phyloP scores from a whole-genome alignment of 2,329 filamentous ascomycete species.

The Cordyceps sp. region DNA sequence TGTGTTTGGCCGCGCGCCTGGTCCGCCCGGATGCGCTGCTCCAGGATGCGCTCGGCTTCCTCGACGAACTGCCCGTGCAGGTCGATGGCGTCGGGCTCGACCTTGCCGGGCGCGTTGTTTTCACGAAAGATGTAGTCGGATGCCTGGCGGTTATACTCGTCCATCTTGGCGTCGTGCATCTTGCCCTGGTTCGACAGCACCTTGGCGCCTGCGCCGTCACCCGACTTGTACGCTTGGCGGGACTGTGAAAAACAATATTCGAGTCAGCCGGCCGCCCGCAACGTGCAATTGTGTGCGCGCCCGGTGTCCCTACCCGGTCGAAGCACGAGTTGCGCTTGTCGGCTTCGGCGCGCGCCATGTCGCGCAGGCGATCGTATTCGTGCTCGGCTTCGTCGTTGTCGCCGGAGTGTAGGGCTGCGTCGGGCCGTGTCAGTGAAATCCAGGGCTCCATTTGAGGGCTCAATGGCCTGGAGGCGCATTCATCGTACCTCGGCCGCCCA shows the following conservation, averaged over 20 bases:
- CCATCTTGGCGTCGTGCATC: conserved; percentile 66
- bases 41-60: conserved; percentile 82
- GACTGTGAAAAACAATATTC: conserved; percentile 27
- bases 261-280: neutral
- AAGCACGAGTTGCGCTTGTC: conserved; percentile 64
- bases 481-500: conserved; percentile 24
- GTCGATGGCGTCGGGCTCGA: conserved; percentile 73
- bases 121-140: conserved; percentile 90
- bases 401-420: conserved; percentile 57
- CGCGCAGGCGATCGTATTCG: conserved; percentile 84
- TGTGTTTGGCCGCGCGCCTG: conserved; percentile 58
- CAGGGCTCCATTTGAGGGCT: conserved; percentile 1
- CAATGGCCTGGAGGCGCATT: no score
- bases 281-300: neutral
- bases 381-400: conserved; percentile 52
- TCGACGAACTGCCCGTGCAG: conserved; percentile 89
- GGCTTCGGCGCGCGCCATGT: conserved; percentile 66
- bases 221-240: conserved; percentile 64
- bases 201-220: conserved; percentile 74
- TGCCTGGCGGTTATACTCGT: conserved; percentile 78
- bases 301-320: conserved; percentile 38
- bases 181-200: conserved; percentile 75
- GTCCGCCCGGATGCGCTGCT: conserved; percentile 69
- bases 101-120: conserved; percentile 68
- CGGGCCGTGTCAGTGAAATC: neutral